Base-by-base conservation (phyloP, 2,329 filamentous ascomycete genomes). In the Microdochium bolleyi region DNA sequence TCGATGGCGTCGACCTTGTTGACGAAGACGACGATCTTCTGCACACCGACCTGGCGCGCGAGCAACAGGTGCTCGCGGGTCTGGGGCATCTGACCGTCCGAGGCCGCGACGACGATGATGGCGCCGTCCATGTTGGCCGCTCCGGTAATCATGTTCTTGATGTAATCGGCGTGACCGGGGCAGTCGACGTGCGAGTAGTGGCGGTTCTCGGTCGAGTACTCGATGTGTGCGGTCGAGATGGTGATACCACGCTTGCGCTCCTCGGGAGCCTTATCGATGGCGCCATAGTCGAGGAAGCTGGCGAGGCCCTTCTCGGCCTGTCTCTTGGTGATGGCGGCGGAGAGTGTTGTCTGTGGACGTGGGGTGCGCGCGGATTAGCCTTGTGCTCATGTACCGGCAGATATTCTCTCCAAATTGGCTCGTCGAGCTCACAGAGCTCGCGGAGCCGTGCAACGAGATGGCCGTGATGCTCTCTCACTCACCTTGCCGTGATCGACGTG, bases 101-200 rank as follows among this genome's bases (percentile, higher is more conserved):
- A 96, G 62, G 94, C 94, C 63, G 95, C 95, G 64, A 99, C 95
- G 61, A 99, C 94, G 66, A 99, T 96, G 70, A 99, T 92, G 66
- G 94, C 92, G 66, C 94, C 94, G 66, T 99, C 94, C 94, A 99
- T 99, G 80, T 91, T 95, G 66, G 95, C 92, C 58, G 94, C 92
- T 85, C 94, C 94, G 62, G 94, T 99, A 73, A 99, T 99, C 94
- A 99, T 99, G 87, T 99, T 99, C 85, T 99, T 99, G 80, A 99
- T 97, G 82, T 99, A 99, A 90, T 99, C 94, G 75, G 94, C 94
- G 87, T 99, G 94, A 76, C 94, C 94, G 55, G 94, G 94, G 76
- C 94, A 99, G 83, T 99, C 94, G 79, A 99, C 94, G 83, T 99
- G 94, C 66, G 94, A 94, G 78, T 99, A 99, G 80, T 99, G 94